Evolutionary conservation across 495 filamentous ascomycete genomes (phyloP).

Genomic region (Aspergillus funiculosus): DNA sequence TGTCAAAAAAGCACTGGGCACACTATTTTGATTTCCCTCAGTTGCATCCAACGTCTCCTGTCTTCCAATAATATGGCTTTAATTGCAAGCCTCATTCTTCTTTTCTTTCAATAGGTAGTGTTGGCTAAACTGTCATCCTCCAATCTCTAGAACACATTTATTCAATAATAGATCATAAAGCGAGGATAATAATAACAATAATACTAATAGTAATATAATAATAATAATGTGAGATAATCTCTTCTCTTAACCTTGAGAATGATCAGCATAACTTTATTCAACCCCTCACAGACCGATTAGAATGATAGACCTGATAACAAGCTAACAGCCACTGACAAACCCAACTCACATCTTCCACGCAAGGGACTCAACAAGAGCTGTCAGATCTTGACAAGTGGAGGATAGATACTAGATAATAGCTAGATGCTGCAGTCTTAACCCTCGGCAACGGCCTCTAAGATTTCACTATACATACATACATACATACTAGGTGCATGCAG

Average conservation of each 20-base stretch:
- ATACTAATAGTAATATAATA: too few relatives aligned
- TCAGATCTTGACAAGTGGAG: conserved; percentile 3
- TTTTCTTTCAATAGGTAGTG: conserved; percentile 16
- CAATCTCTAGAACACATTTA: too few relatives aligned
- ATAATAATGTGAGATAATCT: too few relatives aligned
- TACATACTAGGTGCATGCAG: neutral
- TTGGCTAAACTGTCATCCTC: too few relatives aligned
- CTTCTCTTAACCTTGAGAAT: too few relatives aligned
- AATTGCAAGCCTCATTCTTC: conserved; percentile 14
- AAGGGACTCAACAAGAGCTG: conserved; percentile 17
- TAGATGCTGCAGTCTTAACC: neutral
- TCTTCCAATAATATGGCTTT: conserved; percentile 9
- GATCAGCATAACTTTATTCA: conserved; percentile 3
- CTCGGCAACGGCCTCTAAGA: neutral
- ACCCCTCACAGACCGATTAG: neutral
- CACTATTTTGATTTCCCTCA: conserved; percentile 10
- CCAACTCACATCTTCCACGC: conserved; percentile 7
- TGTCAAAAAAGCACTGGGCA: conserved; percentile 15
- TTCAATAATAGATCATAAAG: too few relatives aligned
- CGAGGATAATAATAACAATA: too few relatives aligned
- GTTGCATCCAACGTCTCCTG: neutral
- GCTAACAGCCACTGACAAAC: conserved; percentile 8
- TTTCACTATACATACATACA: too few relatives aligned
- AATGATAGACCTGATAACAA: neutral
- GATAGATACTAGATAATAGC: neutral